A percentile compares a stretch with the other conserved stretches of the same genome.
phyloP scores from a whole-genome alignment of 2,329 filamentous ascomycete species.

The Clonostachys sp. region DNA sequence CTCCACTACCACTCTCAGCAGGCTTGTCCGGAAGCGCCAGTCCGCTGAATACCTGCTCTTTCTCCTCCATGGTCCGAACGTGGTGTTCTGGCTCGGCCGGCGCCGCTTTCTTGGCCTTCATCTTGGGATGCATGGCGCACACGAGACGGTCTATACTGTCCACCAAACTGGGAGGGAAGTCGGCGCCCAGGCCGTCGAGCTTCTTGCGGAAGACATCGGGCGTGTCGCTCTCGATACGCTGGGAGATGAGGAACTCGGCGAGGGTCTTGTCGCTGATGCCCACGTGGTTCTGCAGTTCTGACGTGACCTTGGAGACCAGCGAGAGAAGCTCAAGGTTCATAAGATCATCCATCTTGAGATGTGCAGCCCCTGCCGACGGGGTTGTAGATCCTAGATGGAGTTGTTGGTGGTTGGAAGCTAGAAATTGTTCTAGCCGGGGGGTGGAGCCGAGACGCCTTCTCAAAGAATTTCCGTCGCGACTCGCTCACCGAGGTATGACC shows the following conservation, averaged over 20 bases:
- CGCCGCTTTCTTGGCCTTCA: slow-evolving; percentile 53
- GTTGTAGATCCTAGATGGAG: background rate
- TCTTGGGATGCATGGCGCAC: slow-evolving; percentile 83
- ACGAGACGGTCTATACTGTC: slow-evolving; percentile 90
- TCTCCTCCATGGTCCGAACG: slow-evolving; percentile 56
- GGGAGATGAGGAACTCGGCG: slow-evolving; percentile 92
- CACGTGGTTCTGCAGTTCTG: slow-evolving; percentile 90
- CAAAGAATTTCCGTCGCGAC: no score
- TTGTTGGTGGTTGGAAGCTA: background rate
- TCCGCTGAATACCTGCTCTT: slow-evolving; percentile 85
- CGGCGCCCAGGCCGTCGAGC: slow-evolving; percentile 72
- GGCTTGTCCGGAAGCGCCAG: slow-evolving; percentile 80
- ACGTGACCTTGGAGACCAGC: slow-evolving; percentile 90
- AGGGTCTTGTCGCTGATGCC: slow-evolving; percentile 91
- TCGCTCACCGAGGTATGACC: no score
- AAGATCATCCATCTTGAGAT: slow-evolving; percentile 44
- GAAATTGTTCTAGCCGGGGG: background rate
- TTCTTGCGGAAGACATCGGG: slow-evolving; percentile 71
- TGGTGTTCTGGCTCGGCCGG: slow-evolving; percentile 25
- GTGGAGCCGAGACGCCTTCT: no score
- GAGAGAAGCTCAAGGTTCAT: slow-evolving; percentile 88
- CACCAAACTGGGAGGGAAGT: slow-evolving; percentile 78
- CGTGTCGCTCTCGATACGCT: slow-evolving; percentile 71
- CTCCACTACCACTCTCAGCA: slow-evolving; percentile 23
- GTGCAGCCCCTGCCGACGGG: background rate